Evolutionary conservation across 2,329 filamentous ascomycete species (phyloP).

Genomic region (Coniella lustricola): DNA sequence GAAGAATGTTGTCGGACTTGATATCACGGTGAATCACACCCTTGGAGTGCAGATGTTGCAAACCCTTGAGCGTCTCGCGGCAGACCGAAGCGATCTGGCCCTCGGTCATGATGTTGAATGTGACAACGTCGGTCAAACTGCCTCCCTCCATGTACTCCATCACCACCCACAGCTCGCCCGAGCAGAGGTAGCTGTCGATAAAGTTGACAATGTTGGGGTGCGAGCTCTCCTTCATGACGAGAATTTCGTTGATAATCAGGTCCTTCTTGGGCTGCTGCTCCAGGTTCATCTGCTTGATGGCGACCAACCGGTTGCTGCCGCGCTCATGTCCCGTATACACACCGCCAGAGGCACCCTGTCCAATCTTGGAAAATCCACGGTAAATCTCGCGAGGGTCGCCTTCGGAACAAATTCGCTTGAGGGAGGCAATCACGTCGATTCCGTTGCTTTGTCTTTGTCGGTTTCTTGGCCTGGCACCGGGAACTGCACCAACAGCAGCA

Average conservation of each 20-base stretch:
- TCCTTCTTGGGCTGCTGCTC: conserved; percentile 99
- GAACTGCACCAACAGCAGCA: conserved; percentile 22
- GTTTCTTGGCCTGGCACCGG: conserved; percentile 64
- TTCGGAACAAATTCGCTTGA: conserved; percentile 84
- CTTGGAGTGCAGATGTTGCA: conserved; percentile 95
- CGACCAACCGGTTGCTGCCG: conserved; percentile 78
- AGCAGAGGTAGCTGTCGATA: conserved; percentile 89
- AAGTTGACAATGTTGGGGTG: conserved; percentile 99
- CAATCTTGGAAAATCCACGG: conserved; percentile 85
- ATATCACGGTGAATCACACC: conserved; percentile 98
- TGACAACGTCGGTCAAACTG: conserved; percentile 95
- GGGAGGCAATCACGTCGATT: conserved; percentile 72
- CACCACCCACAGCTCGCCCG: conserved; percentile 92
- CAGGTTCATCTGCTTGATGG: conserved; percentile 99
- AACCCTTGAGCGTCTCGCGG: conserved; percentile 80
- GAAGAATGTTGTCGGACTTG: conserved; percentile 95
- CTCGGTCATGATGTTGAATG: conserved; percentile 98
- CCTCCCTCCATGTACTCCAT: conserved; percentile 99
- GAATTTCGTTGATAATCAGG: conserved; percentile 96
- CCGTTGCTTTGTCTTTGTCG: conserved; percentile 70
- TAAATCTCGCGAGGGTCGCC: conserved; percentile 87
- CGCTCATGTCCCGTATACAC: conserved; percentile 88
- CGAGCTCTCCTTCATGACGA: conserved; percentile 98
- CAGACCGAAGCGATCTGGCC: conserved; percentile 95
- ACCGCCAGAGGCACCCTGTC: conserved; percentile 92